Evolutionary conservation across 2,329 filamentous ascomycete genomes (phyloP), one percentile per base, ranked within the genome.

Genomic region (Xylariaceae sp.): DNA sequence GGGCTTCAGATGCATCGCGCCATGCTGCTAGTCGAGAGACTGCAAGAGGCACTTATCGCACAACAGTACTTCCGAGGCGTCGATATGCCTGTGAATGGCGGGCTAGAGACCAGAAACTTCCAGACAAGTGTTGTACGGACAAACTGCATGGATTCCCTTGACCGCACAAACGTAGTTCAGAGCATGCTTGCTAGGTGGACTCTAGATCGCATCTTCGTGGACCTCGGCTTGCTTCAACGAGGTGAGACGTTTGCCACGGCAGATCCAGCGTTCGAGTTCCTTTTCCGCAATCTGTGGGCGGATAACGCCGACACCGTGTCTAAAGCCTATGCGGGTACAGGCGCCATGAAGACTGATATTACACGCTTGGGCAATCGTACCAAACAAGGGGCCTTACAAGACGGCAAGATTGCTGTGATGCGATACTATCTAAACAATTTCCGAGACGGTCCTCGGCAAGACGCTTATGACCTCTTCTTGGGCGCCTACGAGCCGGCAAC

Each of bases 81-180:
- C 34, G 91, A 97, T 73, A 89, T 88, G 78, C 90, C 92, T 1
- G 89, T 85, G 49, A 83, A 86, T 60, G 89, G 88, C 35, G 85
- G 84, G 15, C 81, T 97, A 10, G 93, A 97, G 68, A 84, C 91
- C 39, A 87, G 92, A 64, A 87, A 84, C 62, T 82, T 85, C 64
- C 94, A 99, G 79, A 90, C 86, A 1, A 92, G 90, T 62, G 92
- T 97, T 13, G 92, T 99, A 64, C 88, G 94, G 56, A 97, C 94
- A 45, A 99, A 99, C 74, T 99, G 94, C 77, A 99, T 99, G 94
- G 94, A 99, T 75, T 99, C 95, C 66, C 83, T 99, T 11, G 94
- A 99, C 75, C 89, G 94, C 56, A 99, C 94, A 56, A 99, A 99
- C 69, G 92, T 99, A 5, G 91, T 99, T 2, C 94, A 99, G 76